Evolutionary conservation across 1,284 basidiomycete species (phyloP).

Genomic region (Ustilago cynodontis): DNA sequence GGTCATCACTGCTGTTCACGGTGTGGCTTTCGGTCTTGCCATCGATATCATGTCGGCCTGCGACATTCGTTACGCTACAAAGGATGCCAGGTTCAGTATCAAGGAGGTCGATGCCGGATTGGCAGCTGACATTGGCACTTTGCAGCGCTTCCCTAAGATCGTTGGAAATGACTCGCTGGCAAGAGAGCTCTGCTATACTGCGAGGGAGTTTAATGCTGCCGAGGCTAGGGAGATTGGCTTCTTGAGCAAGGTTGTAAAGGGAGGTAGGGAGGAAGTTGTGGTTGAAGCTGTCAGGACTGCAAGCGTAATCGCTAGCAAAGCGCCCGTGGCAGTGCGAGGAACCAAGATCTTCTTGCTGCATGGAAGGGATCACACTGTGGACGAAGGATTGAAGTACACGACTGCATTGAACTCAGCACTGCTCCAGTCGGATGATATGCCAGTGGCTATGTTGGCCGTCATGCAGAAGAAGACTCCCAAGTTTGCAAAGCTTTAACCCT

Average conservation of each 20-base stretch:
- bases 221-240: slow-evolving; percentile 84
- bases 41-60: slow-evolving; percentile 81
- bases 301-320: slow-evolving; percentile 79
- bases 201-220: slow-evolving; percentile 77
- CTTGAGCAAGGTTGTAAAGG: slow-evolving; percentile 80
- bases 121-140: slow-evolving; percentile 89
- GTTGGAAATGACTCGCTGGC: slow-evolving; percentile 83
- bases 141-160: slow-evolving; percentile 86
- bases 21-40: slow-evolving; percentile 80
- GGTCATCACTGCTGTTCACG: slow-evolving; percentile 86
- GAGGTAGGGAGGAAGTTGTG: slow-evolving; percentile 75
- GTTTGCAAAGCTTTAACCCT: slow-evolving; percentile 64
- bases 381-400: slow-evolving; percentile 83
- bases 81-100: slow-evolving; percentile 79
- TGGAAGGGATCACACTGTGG: slow-evolving; percentile 80
- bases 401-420: slow-evolving; percentile 81
- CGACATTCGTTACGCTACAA: slow-evolving; percentile 82
- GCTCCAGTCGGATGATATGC: slow-evolving; percentile 78
- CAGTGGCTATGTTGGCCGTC: slow-evolving; percentile 71
- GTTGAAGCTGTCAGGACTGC: slow-evolving; percentile 79
- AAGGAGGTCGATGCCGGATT: slow-evolving; percentile 91
- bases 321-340: slow-evolving; percentile 82
- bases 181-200: slow-evolving; percentile 84
- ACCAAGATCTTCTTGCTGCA: slow-evolving; percentile 84
- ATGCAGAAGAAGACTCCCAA: slow-evolving; percentile 70